Evolutionary conservation across 2,329 filamentous ascomycete genomes (phyloP).

Genomic region (Botrytis deweyae): DNA sequence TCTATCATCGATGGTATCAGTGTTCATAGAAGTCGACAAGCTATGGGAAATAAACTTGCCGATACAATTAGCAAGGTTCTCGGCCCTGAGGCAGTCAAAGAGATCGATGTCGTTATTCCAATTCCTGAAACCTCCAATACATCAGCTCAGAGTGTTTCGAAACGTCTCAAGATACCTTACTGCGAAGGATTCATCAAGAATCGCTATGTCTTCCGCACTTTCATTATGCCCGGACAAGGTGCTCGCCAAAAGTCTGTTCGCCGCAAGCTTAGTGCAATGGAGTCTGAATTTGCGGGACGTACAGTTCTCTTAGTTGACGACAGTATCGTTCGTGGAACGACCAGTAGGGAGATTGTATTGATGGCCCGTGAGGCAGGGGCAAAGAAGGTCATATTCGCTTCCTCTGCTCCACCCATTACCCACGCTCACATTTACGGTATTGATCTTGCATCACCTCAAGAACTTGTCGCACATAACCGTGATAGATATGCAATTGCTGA

Average conservation of each 20-base stretch:
- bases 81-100: slow-evolving; percentile 65
- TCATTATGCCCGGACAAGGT: slow-evolving; percentile 82
- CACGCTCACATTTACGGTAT: slow-evolving; percentile 87
- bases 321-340: slow-evolving; percentile 84
- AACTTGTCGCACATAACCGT: slow-evolving; percentile 70
- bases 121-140: slow-evolving; percentile 83
- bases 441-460: slow-evolving; percentile 68
- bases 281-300: slow-evolving; percentile 77
- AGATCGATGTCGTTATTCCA: slow-evolving; percentile 83
- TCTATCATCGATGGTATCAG: slow-evolving; percentile 84
- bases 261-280: slow-evolving; percentile 84
- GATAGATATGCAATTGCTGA: slow-evolving; percentile 59
- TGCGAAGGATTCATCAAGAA: slow-evolving; percentile 87
- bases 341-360: slow-evolving; percentile 71
- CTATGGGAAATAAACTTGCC: slow-evolving; percentile 82
- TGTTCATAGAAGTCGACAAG: slow-evolving; percentile 77
- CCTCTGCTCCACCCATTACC: slow-evolving; percentile 78
- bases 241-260: slow-evolving; percentile 82
- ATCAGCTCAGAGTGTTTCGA: slow-evolving; percentile 74
- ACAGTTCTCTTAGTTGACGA: slow-evolving; percentile 86
- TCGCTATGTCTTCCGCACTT: slow-evolving; percentile 83
- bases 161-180: slow-evolving; percentile 72
- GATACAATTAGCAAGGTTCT: slow-evolving; percentile 67
- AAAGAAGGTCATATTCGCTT: slow-evolving; percentile 77
- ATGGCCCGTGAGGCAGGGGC: slow-evolving; percentile 87